A percentile compares a stretch with the other conserved stretches of the same genome.
phyloP scores from a whole-genome alignment of 495 filamentous ascomycete genomes.

The Aspergillus diversus region DNA sequence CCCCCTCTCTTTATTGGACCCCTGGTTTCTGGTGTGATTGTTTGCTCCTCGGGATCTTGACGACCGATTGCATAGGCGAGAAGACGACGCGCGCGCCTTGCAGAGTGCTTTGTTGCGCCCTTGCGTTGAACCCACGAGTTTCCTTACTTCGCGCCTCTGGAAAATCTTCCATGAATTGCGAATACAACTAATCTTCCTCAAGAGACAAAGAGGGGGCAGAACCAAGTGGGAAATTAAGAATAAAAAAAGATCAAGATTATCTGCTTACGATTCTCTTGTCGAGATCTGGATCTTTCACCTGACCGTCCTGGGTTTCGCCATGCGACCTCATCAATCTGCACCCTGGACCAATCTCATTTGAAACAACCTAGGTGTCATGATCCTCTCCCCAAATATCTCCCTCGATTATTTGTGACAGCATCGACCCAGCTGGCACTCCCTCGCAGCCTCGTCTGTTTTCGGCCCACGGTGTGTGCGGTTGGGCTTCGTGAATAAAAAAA shows the following conservation, averaged over 20 bases:
- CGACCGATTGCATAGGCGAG: background rate
- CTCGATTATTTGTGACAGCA: conserved; percentile 17
- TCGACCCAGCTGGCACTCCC: conserved; percentile 8
- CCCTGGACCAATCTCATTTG: conserved; percentile 26
- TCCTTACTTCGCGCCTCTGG: background rate
- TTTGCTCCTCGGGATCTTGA: conserved; percentile 14
- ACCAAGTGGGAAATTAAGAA: too few relatives aligned
- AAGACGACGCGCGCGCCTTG: conserved; percentile 15
- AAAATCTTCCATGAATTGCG: background rate
- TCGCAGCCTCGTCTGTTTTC: conserved; percentile 6
- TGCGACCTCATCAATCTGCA: conserved; percentile 22
- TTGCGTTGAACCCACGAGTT: background rate
- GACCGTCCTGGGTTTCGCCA: conserved; percentile 7
- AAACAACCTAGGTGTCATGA: conserved; percentile 30
- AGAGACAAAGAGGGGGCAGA: background rate
- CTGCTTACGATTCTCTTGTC: background rate
- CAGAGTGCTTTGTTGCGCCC: conserved; percentile 2
- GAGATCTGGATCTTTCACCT: background rate
- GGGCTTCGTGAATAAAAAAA: conserved; percentile 27
- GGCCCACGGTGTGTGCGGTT: conserved; percentile 17
- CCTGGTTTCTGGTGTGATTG: conserved; percentile 14
- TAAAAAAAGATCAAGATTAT: background rate
- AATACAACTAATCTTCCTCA: background rate
- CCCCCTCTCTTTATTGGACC: background rate
- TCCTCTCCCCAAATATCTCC: conserved; percentile 17